Evolutionary conservation across 2,329 filamentous ascomycete genomes (phyloP).

Genomic region (Aspergillus pseudoviridinutans): DNA sequence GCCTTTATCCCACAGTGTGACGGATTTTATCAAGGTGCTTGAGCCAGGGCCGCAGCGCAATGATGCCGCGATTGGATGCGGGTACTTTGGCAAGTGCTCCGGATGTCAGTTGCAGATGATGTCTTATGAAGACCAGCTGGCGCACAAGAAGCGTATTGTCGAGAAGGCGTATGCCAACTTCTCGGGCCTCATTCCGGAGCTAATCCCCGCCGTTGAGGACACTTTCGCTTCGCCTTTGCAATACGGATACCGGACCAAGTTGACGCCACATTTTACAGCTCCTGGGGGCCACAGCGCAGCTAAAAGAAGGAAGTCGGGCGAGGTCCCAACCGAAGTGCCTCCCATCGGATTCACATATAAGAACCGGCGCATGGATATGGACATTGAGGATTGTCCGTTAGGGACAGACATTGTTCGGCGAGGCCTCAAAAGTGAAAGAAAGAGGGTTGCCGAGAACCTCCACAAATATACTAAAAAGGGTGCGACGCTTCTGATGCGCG

Average conservation of each 20-base stretch:
- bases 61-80: slow-evolving; percentile 71
- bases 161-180: slow-evolving; percentile 92
- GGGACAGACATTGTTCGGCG: slow-evolving; percentile 79
- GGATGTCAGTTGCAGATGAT: slow-evolving; percentile 99
- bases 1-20: slow-evolving; percentile 64
- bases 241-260: slow-evolving; percentile 92
- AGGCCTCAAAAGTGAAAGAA: slow-evolving; percentile 76
- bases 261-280: slow-evolving; percentile 92
- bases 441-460: slow-evolving; percentile 67
- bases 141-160: slow-evolving; percentile 78
- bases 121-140: slow-evolving; percentile 78
- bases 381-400: slow-evolving; percentile 97
- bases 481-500: slow-evolving; percentile 82
- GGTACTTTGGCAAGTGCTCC: slow-evolving; percentile 81
- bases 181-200: slow-evolving; percentile 70
- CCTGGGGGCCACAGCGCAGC: slow-evolving; percentile 53
- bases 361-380: slow-evolving; percentile 72
- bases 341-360: slow-evolving; percentile 89
- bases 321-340: slow-evolving; percentile 54
- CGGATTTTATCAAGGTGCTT: slow-evolving; percentile 77
- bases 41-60: slow-evolving; percentile 72
- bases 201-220: slow-evolving; percentile 71
- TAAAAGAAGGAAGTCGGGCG: slow-evolving; percentile 49
- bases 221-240: slow-evolving; percentile 88
- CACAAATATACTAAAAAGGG: slow-evolving; percentile 66